A percentile compares a stretch with the other conserved stretches of the same genome.
phyloP scores from a whole-genome alignment of 2,329 filamentous ascomycete genomes.

The Fusarium sp. region DNA sequence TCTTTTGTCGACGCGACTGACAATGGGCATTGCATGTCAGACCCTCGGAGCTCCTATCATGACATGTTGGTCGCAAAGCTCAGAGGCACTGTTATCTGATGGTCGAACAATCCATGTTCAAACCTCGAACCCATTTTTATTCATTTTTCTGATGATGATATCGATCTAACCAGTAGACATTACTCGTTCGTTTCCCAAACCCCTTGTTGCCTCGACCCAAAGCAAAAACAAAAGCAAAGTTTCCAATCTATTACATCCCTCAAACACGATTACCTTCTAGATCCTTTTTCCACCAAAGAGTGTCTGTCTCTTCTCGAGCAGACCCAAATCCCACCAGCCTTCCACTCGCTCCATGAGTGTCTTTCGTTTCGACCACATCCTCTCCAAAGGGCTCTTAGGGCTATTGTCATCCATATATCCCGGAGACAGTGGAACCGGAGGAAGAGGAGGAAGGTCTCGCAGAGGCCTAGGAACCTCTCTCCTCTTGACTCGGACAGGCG shows the following conservation, averaged over 20 bases:
- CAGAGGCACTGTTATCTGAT: constrained; percentile 1
- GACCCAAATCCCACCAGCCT: constrained; percentile 69
- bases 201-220: constrained; percentile 26
- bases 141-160: constrained; percentile 38
- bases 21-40: background rate
- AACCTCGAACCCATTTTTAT: constrained; percentile 34
- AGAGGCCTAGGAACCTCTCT: constrained; percentile 50
- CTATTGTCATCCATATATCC: constrained; percentile 28
- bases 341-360: constrained; percentile 66
- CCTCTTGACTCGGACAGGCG: constrained; percentile 49
- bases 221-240: constrained; percentile 19
- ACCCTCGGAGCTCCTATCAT: too few species aligned
- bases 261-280: constrained; percentile 27
- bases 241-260: constrained; percentile 36
- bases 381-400: constrained; percentile 48
- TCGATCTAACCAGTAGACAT: constrained; percentile 53
- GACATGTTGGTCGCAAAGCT: background rate
- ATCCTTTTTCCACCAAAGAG: constrained; percentile 50
- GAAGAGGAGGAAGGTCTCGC: constrained; percentile 52
- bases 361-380: constrained; percentile 58
- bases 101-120: constrained; percentile 24
- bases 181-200: constrained; percentile 37
- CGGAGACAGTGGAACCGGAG: constrained; percentile 47
- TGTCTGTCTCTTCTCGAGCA: constrained; percentile 63
- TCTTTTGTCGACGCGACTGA: background rate